These are phyloP conservation scores for Phytophthora hybrid DNA, from an alignment of 352 stramenopile genomes.

Conservation along the genomic window DNA sequence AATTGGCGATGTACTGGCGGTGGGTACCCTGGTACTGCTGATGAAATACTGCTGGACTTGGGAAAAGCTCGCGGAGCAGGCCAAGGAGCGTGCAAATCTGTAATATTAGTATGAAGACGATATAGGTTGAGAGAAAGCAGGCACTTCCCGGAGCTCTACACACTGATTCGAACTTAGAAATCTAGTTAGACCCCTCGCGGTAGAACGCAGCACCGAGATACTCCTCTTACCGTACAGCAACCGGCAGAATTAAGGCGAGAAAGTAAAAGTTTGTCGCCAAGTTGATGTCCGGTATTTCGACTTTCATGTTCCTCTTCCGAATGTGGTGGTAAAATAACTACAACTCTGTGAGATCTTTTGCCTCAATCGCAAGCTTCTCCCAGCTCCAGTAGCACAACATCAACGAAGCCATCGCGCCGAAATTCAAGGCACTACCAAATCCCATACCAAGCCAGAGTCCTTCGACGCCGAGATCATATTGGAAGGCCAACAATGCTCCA, in stretches of 20 bases:
- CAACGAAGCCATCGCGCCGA: slow-evolving; percentile 30
- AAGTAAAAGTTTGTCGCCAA: too few species aligned
- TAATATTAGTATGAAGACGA: too few species aligned
- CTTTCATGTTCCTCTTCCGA: too few species aligned
- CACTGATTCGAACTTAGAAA: too few species aligned
- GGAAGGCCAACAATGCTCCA: slow-evolving; percentile 60
- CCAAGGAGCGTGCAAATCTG: neutral
- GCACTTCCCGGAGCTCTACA: neutral
- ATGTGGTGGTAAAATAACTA: neutral
- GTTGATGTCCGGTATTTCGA: too few species aligned
- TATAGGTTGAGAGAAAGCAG: too few species aligned
- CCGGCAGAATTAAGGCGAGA: too few species aligned
- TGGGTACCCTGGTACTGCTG: neutral
- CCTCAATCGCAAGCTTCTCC: slow-evolving; percentile 42
- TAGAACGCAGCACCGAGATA: too few species aligned
- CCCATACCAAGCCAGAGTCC: slow-evolving; percentile 67
- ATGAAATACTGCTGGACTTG: neutral
- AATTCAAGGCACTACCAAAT: slow-evolving; percentile 41
- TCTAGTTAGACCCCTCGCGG: too few species aligned
- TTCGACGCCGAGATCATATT: slow-evolving; percentile 46
- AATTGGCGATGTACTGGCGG: neutral
- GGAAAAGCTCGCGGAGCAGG: neutral
- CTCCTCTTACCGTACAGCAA: too few species aligned
- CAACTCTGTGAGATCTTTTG: slow-evolving; percentile 40
- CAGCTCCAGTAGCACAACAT: slow-evolving; percentile 43